These are phyloP conservation scores for Corynespora cassiicola DNA, from an alignment of 2,329 filamentous ascomycete genomes.

Conservation along the genomic window DNA sequence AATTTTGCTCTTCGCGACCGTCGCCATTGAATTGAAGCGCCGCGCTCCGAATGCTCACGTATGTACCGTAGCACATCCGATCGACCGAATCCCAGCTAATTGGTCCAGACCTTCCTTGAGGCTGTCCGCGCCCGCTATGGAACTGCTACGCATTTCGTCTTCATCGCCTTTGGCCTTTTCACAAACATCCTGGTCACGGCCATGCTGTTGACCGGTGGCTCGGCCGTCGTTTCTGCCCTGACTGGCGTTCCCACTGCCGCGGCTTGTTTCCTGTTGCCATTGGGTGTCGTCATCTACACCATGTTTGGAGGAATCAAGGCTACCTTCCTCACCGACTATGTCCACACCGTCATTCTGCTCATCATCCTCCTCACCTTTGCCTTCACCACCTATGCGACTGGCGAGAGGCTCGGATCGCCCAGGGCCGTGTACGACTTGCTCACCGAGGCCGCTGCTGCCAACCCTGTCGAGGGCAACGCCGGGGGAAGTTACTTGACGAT, in stretches of 20 bases:
- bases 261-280: conserved; percentile 81
- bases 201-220: conserved; percentile 86
- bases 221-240: conserved; percentile 62
- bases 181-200: conserved; percentile 87
- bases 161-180: conserved; percentile 80
- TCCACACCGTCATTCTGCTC: conserved; percentile 83
- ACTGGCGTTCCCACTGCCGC: conserved; percentile 77
- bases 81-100: conserved; percentile 6
- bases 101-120: conserved; percentile 77
- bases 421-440: conserved; percentile 79
- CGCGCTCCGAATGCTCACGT: conserved; percentile 41
- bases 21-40: conserved; percentile 41
- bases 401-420: conserved; percentile 74
- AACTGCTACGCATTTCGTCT: conserved; percentile 73
- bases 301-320: conserved; percentile 75
- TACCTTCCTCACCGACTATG: conserved; percentile 76
- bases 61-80: no score
- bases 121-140: conserved; percentile 86
- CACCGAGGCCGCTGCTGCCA: conserved; percentile 67
- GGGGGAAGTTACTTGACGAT: conserved; percentile 87
- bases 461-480: conserved; percentile 80
- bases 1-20: conserved; percentile 36
- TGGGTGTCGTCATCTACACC: conserved; percentile 84
- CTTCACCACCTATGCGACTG: conserved; percentile 80
- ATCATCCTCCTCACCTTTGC: conserved; percentile 86